Evolutionary conservation across 345 rosid genomes (phyloP), one percentile per base, ranked within the genome.

Genomic region (Angophora floribunda): DNA sequence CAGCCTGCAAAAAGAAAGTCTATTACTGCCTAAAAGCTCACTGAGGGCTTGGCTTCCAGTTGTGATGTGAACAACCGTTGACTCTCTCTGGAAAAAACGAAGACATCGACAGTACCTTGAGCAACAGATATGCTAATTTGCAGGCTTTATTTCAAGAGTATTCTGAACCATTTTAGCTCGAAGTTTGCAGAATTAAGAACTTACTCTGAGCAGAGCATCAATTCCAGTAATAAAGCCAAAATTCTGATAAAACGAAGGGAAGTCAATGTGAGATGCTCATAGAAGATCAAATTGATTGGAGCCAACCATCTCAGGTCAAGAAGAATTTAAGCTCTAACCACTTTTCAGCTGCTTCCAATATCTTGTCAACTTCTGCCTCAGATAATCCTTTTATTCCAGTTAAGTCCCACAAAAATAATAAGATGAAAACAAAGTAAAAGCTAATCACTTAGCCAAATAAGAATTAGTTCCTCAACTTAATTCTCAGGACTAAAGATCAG

Each of bases 301-400:
- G 70, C 70, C 70, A n/a, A 36, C 70, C 36, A 63, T 63, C 70
- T 6, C 36, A 53, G 59, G 24, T 19, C 24, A 21, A 53, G 24
- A 21, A 21, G 24, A 53, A 19, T 53, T 53, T 53, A 19, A 21
- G 59, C 21, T 50, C 99, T 61, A 61, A 97, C 99, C 96, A 96
- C 98, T 96, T 97, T 92, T 97, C 99, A 47, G 98, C 98, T 86
- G 99, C 99, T 95, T 97, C 99, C 82, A 98, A 97, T 85, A 97
- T 96, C 92, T 96, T 97, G 41, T 97, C 98, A 89, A 96, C 99
- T 93, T 96, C 96, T 84, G 98, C 98, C 92, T 97, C 99, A 9
- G 98, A 95, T 93, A 96, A 91, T 86, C 99, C 99, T 94, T 96
- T 96, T 93, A 97, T 97, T 65, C 99, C 99, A 16, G 99, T 96